Base-by-base conservation (phyloP, 306 rosid genomes). In the Vicia villosa region DNA sequence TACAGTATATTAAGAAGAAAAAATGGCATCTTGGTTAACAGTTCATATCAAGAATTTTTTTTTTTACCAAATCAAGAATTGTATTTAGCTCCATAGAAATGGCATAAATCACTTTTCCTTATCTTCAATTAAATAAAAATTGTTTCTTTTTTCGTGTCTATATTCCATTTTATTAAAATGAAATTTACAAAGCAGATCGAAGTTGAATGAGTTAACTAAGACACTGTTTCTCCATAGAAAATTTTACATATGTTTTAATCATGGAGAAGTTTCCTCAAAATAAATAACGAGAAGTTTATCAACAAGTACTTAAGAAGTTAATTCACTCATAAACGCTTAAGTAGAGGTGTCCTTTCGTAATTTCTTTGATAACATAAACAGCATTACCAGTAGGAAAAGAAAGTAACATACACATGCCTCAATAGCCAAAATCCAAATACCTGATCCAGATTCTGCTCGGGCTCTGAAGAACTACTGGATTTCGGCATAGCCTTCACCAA, bases 401-500 rank as follows among this genome's bases (percentile, higher is more conserved):
- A 59, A 37, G 36, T n/a, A 51, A 15, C 32, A 42, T 50, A 15
- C 15, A 65, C 22, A 60, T 16, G 64, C 28, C 37, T 54, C 21
- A 73, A 26, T 56, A 1, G 52, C 32, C 50, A 69, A 76, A 79
- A 67, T 46, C 26, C 52, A 54, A 61, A 67, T 81, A 95, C 99
- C 95, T 95, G 91, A 59, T 95, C 99, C 71, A 95, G 86, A 87
- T 86, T 78, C 74, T 87, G 99, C 67, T 73, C 86, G 38, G 96
- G 89, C 73, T 95, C 96, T 15, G 94, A 78, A 73, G 90, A 20
- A 71, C 83, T 83, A 66, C 83, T 82, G 16, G 98, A 87, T 74
- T 89, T 95, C 12, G 99, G 95, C 84, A 91, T 80, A 63, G 97
- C 99, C 87, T 91, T 95, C 65, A 89, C 99, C 67, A 91, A 83